Conservation (phyloP, 2,329 filamentous ascomycete species). For the Lasiodiplodia sp. region DNA sequence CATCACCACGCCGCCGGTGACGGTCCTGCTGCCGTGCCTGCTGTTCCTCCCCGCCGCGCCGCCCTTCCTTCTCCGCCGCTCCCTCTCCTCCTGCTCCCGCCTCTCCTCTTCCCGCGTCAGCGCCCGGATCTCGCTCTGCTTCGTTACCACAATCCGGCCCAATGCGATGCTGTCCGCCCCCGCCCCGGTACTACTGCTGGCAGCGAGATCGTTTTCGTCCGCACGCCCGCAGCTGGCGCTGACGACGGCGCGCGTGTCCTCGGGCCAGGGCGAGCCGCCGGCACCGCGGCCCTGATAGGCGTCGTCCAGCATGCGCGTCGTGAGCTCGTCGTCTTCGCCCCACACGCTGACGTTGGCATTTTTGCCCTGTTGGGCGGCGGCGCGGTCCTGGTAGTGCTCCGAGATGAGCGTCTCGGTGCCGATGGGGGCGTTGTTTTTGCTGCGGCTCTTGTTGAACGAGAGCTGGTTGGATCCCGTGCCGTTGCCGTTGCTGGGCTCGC, state of each 20-base stretch:
- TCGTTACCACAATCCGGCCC: slow-evolving; percentile 1
- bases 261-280: neutral
- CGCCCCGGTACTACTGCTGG: neutral
- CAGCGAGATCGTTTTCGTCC: neutral
- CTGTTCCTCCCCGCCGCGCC: neutral
- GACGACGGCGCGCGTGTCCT: slow-evolving; percentile 3
- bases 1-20: neutral
- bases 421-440: neutral
- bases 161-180: neutral
- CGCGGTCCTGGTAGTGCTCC: slow-evolving; percentile 5
- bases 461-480: neutral
- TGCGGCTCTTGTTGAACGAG: neutral
- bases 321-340: neutral
- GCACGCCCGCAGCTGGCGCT: neutral
- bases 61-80: neutral
- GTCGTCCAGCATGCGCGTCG: neutral
- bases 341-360: neutral
- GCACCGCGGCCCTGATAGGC: neutral
- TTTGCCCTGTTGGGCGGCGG: neutral
- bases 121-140: neutral
- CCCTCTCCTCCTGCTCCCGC: neutral
- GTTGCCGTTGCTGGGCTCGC: neutral
- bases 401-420: slow-evolving; percentile 18
- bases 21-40: neutral
- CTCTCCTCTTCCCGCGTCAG: slow-evolving; percentile 2